Percentiles rank a stretch among this genome's conserved stretches.
phyloP scores from a whole-genome alignment of 1,284 basidiomycete species.

The Wallemia ichthyophaga region DNA sequence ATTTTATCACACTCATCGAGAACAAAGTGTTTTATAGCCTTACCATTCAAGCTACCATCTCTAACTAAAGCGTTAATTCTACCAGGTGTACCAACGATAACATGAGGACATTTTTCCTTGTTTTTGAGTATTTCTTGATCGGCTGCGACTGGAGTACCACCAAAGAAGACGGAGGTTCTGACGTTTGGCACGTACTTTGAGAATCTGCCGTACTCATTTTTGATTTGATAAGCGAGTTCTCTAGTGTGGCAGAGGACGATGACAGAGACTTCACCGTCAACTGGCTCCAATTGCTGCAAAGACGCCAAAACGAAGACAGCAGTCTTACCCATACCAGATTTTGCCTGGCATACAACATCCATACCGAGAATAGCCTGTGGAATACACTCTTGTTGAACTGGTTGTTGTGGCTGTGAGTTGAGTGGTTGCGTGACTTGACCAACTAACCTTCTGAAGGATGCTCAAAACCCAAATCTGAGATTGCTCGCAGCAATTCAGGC shows the following conservation, averaged over 20 bases:
- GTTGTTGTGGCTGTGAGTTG: neutral
- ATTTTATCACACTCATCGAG: constrained; percentile 99
- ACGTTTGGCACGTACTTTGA: constrained; percentile 99
- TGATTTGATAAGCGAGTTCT: constrained; percentile 97
- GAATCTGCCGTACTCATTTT: constrained; percentile 97
- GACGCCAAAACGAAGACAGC: constrained; percentile 96
- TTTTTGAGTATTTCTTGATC: constrained; percentile 80
- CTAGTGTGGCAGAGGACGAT: constrained; percentile 96
- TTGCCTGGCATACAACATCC: constrained; percentile 98
- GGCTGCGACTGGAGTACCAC: constrained; percentile 78
- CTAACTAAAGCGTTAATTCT: constrained; percentile 70
- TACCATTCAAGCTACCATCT: constrained; percentile 73
- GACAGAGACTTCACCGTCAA: constrained; percentile 90
- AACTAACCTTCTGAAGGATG: constrained; percentile 87
- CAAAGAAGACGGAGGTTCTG: constrained; percentile 89
- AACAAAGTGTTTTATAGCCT: constrained; percentile 93
- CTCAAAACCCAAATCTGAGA: constrained; percentile 96
- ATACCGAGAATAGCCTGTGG: constrained; percentile 97
- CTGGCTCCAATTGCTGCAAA: constrained; percentile 91
- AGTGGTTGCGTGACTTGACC: neutral
- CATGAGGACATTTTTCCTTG: constrained; percentile 95
- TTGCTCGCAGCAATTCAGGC: constrained; percentile 83
- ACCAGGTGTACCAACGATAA: constrained; percentile 92
- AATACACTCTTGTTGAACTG: constrained; percentile 99
- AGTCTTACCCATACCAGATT: constrained; percentile 99